phyloP scores from a whole-genome alignment of 2,329 filamentous ascomycete species.

The Fusarium temperatum region DNA sequence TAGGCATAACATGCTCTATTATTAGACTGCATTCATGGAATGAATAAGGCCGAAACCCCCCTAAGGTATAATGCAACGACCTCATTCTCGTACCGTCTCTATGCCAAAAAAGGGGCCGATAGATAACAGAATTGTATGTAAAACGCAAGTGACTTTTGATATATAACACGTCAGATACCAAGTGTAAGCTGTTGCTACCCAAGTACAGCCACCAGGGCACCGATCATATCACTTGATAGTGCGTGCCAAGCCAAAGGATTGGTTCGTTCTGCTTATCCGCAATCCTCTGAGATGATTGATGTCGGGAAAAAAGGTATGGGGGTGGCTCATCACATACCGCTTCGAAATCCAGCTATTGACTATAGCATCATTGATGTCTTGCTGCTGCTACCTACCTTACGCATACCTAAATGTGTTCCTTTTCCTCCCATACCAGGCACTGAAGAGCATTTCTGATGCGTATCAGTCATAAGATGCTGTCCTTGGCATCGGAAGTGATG shows the following conservation, averaged over 20 bases:
- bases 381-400: neutral
- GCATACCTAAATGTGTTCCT: neutral
- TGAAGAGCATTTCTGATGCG: neutral
- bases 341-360: neutral
- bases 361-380: neutral
- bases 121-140: neutral
- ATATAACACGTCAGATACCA: neutral
- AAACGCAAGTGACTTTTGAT: neutral
- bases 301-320: neutral
- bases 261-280: neutral
- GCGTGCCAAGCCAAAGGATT: neutral
- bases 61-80: neutral
- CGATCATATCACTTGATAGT: neutral
- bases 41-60: neutral
- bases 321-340: constrained; percentile 21
- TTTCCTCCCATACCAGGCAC: neutral
- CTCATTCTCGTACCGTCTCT: neutral
- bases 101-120: neutral
- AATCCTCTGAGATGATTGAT: neutral
- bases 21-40: neutral
- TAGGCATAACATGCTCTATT: neutral
- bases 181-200: neutral
- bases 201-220: neutral
- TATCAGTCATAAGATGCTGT: constrained; percentile 1
- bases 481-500: constrained; percentile 18